A percentile compares a stretch with the other conserved stretches of the same genome.
Conservation (phyloP, 2,329 filamentous ascomycete species). For the Cadophora gregata region DNA sequence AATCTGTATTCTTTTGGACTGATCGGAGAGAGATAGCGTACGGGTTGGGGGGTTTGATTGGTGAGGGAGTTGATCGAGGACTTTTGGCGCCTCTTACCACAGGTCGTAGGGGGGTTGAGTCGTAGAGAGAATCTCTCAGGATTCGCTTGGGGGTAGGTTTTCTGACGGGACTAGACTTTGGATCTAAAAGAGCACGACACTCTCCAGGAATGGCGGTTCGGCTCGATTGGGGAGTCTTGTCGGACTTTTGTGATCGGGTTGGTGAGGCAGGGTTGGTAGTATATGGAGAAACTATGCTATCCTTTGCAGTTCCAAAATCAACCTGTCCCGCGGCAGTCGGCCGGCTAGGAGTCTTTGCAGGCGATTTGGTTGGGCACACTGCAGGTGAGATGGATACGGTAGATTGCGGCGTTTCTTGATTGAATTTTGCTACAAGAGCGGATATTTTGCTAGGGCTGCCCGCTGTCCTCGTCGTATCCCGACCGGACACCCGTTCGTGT, state of each 20-base stretch:
- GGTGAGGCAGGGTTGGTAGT: constrained; percentile 40
- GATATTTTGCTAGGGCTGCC: constrained; percentile 38
- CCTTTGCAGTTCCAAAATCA: constrained; percentile 21
- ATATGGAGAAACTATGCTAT: constrained; percentile 39
- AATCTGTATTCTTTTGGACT: constrained; percentile 16
- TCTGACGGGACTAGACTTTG: constrained; percentile 14
- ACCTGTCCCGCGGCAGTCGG: neutral
- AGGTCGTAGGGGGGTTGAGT: constrained; percentile 18
- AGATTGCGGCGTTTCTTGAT: constrained; percentile 16
- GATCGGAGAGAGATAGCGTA: constrained; percentile 18
- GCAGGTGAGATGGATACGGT: neutral
- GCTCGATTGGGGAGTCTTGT: constrained; percentile 29
- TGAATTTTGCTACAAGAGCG: constrained; percentile 42
- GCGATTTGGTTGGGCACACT: constrained; percentile 16
- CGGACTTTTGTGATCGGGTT: constrained; percentile 37
- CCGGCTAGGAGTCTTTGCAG: constrained; percentile 28
- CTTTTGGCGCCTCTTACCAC: neutral
- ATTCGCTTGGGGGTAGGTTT: constrained; percentile 19
- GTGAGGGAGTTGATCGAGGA: constrained; percentile 16
- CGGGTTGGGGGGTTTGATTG: constrained; percentile 9
- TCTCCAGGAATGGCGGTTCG: constrained; percentile 12
- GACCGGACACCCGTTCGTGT: neutral
- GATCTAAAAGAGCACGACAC: neutral
- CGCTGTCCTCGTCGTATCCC: neutral
- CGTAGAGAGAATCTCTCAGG: constrained; percentile 13